These are phyloP conservation scores for Eutrema yunnanense DNA, from an alignment of 345 rosid species.

Conservation along the genomic window DNA sequence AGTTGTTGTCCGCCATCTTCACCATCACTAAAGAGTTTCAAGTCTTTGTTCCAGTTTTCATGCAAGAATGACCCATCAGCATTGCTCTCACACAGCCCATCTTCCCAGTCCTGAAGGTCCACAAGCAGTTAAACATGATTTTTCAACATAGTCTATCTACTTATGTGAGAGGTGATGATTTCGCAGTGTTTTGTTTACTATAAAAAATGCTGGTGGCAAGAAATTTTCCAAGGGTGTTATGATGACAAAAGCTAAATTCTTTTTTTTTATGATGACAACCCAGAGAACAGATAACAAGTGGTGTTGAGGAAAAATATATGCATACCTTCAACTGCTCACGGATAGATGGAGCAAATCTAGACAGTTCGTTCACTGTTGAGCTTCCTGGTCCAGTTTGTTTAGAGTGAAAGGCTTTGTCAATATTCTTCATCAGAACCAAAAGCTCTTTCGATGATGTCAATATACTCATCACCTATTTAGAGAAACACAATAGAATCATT, in stretches of 20 bases:
- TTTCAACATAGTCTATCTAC: background rate
- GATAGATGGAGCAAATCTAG: constrained; percentile 58
- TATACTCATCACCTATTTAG: constrained; percentile 51
- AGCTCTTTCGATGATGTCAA: constrained; percentile 78
- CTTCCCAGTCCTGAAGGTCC: constrained; percentile 78
- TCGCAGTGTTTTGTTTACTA: background rate
- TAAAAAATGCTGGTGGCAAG: background rate
- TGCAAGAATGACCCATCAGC: constrained; percentile 89
- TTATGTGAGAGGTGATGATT: background rate
- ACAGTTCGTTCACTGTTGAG: constrained; percentile 38
- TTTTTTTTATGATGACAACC: background rate
- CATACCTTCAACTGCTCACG: constrained; percentile 75
- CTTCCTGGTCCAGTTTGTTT: constrained; percentile 51
- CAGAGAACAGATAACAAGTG: background rate
- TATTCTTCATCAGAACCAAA: constrained; percentile 56
- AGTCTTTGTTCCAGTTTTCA: constrained; percentile 88
- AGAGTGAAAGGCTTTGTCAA: constrained; percentile 57
- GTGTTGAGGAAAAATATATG: background rate
- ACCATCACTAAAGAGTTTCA: constrained; percentile 60
- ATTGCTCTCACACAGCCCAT: constrained; percentile 78
- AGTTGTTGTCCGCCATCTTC: constrained; percentile 89
- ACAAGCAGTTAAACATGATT: constrained; percentile 12
- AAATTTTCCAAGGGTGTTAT: background rate
- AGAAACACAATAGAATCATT: constrained; percentile 14
- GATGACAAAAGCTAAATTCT: constrained; percentile 1